Evolutionary conservation across 495 filamentous ascomycete species (phyloP), one percentile per base, ranked within the genome.

Genomic region (Podospora appendiculata): DNA sequence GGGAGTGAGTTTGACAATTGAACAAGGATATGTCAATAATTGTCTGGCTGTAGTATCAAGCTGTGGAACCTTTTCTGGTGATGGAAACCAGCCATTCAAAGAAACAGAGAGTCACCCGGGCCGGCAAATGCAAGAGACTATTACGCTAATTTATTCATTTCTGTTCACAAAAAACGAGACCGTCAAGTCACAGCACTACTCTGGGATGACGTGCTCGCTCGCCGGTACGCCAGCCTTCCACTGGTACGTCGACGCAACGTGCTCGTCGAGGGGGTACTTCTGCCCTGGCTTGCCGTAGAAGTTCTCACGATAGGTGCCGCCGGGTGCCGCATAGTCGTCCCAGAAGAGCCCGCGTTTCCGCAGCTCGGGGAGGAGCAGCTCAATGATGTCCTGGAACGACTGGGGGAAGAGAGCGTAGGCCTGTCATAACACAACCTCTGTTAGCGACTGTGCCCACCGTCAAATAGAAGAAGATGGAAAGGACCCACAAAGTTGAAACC

Each of bases 311-410:
- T 71, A 77, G 1, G 78, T 77, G 13, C 75, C 77, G 11, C 72
- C 73, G 7, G 70, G 69, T 1, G 74, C 68, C 13, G 55, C 68
- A 41, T 79, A 73, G 42, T 77, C 70, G 17, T 75, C 68, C 67
- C 75, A 77, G 58, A 80, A 77, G 6, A 84, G 54, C 0, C 79
- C 80, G 13, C 82, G 67, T 43, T 60, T 70, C 48, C 75, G 63
- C 53, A 85, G 62, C 61, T 84, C 83, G 1, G 82, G 82, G 12
- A 85, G 55, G 14, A 86, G 62, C 16, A 81, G 58, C 47, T 84
- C 78, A 46, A 81, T 72, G n/a, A 84, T 69, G 52, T 84, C 82
- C 53, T 78, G 71, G 65, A 86, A 86, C 1, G 78, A 79, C 17
- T 77, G 76, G 0, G 82, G 83, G 50, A 77, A 80, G 32, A 77